Conservation (phyloP, 2,329 filamentous ascomycete species). For the Dryadomyces sulphureus region DNA sequence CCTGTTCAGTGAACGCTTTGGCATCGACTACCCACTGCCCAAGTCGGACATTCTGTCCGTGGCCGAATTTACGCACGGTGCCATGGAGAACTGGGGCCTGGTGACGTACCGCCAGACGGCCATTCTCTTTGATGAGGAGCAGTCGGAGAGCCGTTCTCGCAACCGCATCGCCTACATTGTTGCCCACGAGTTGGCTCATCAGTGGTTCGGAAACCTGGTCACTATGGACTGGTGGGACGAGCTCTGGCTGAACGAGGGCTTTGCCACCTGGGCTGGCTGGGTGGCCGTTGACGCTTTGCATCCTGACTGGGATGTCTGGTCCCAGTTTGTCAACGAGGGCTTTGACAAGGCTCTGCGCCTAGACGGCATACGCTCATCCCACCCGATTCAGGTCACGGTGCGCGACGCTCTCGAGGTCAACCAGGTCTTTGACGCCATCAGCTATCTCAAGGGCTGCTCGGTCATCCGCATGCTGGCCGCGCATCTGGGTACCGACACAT, state of each 20-base stretch:
- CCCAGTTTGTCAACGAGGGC: slow-evolving; percentile 89
- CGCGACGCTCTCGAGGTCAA: slow-evolving; percentile 89
- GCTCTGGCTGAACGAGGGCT: slow-evolving; percentile 93
- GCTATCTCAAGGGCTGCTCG: slow-evolving; percentile 91
- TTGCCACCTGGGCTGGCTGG: slow-evolving; percentile 98
- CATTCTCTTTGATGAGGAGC: slow-evolving; percentile 87
- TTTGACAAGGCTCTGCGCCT: slow-evolving; percentile 85
- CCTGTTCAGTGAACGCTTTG: slow-evolving; percentile 90
- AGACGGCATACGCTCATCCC: slow-evolving; percentile 79
- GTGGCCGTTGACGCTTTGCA: slow-evolving; percentile 80
- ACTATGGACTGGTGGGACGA: slow-evolving; percentile 99
- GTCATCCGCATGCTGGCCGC: slow-evolving; percentile 92
- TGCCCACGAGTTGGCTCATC: slow-evolving; percentile 93
- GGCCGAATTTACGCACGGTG: slow-evolving; percentile 77
- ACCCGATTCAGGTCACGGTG: slow-evolving; percentile 92
- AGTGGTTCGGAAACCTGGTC: slow-evolving; percentile 96
- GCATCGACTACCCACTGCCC: slow-evolving; percentile 82
- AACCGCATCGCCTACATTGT: slow-evolving; percentile 94
- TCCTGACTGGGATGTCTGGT: slow-evolving; percentile 96
- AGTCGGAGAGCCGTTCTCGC: slow-evolving; percentile 78
- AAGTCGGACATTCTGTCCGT: slow-evolving; percentile 86
- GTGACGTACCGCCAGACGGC: slow-evolving; percentile 94
- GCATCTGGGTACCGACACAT: slow-evolving; percentile 75
- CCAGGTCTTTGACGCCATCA: slow-evolving; percentile 95
- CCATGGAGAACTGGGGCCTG: slow-evolving; percentile 94